Evolutionary conservation across 176 grass and related monocot genomes (phyloP), one percentile per base, ranked within the genome.

Genomic region (Puccinellia tenuiflora): DNA sequence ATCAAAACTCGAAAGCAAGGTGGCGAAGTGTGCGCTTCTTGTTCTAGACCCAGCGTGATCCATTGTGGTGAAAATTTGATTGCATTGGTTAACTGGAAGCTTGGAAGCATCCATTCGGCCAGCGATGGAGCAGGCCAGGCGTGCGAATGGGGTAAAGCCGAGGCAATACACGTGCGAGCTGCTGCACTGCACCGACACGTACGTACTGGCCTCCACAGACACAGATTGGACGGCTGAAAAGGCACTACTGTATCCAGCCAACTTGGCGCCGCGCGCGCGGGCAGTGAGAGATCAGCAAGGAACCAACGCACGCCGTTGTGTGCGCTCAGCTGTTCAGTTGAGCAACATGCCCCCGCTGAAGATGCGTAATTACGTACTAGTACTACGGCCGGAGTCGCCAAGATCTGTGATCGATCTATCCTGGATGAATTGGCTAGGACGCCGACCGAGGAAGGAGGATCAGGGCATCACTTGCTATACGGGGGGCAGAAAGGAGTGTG

Each of bases 101-200:
- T 14, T 62, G 16, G 62, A 66, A 66, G 6, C 62, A 21, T 67
- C 35, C 9, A 68, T 68, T 39, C 20, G 31, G 33, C 29, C 55
- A 9, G 56, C 56, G 54, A 35, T 3, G 6, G 87, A 66, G 46
- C 55, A 73, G 42, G 33, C 81, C 55, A 73, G 42, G 33, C 81
- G 87, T 80, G 76, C 81, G 39, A 14, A 20, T 4, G 6, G 75
- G 81, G 45, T 73, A 75, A 84, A 79, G 67, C 22, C 18, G 66
- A 66, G 24, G 24, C 57, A 9, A 18, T 0, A 24, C 68, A 65
- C 22, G 6, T 18, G 61, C 75, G 1, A 24, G 31, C 83, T 42
- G 26, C n/a, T 3, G 55, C 73, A 46, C 74, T 4, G 4, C 33
- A 34, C 33, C 37, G 30, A 17, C 62, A 26, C 21, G 30, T 40